phyloP scores from a whole-genome alignment of 2,329 filamentous ascomycete species.

The Ceratocystis variospora region DNA sequence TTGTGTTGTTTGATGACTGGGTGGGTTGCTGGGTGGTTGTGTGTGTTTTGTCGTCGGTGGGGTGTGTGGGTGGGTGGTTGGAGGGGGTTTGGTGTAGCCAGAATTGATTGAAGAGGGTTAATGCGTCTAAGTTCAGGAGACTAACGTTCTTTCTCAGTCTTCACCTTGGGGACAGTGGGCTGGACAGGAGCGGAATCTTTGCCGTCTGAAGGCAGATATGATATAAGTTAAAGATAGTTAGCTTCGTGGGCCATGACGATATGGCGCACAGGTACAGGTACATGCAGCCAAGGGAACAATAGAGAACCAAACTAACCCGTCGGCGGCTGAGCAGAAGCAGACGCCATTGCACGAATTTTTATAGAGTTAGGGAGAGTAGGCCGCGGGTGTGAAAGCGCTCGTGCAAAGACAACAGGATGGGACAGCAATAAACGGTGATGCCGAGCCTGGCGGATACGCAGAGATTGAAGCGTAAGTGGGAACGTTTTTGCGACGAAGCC shows the following conservation, averaged over 20 bases:
- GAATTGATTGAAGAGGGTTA: background rate
- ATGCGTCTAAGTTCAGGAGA: constrained; percentile 11
- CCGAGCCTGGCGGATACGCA: constrained; percentile 16
- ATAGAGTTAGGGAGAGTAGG: background rate
- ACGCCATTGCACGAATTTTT: constrained; percentile 15
- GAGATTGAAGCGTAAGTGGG: constrained; percentile 16
- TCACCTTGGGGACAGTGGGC: constrained; percentile 33
- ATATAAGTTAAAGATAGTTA: background rate
- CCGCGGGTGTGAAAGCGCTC: constrained; percentile 3
- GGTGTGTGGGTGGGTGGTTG: too few species aligned
- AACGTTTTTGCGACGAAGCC: constrained; percentile 19
- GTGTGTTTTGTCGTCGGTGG: too few species aligned
- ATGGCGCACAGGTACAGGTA: background rate
- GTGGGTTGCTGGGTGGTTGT: too few species aligned
- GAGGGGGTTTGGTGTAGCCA: background rate
- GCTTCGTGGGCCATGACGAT: background rate
- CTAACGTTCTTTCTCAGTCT: constrained; percentile 37
- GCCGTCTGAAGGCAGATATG: constrained; percentile 17
- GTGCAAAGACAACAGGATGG: constrained; percentile 5
- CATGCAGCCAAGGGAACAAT: background rate
- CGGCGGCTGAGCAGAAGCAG: constrained; percentile 14
- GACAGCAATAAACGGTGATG: constrained; percentile 10
- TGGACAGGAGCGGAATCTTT: constrained; percentile 24
- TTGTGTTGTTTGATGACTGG: too few species aligned
- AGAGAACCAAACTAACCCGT: constrained; percentile 9